Percentiles rank a stretch among this genome's conserved stretches.
These are phyloP conservation scores for Saccharomycopsis olivae DNA, from an alignment of 805 yeast species.

Conservation along the genomic window DNA sequence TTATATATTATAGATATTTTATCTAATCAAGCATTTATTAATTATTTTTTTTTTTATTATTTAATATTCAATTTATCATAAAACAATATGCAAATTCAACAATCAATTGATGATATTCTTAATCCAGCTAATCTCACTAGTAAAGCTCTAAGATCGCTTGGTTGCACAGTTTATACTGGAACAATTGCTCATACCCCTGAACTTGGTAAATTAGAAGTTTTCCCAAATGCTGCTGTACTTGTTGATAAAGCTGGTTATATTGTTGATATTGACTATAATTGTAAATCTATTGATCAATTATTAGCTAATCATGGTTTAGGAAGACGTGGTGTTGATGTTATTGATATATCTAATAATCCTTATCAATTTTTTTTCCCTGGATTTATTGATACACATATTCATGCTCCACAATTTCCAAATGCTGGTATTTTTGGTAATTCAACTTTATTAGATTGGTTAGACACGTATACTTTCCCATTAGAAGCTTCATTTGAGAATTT, in stretches of 20 bases:
- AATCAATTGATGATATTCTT: background rate
- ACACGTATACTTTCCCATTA: slow-evolving; percentile 78
- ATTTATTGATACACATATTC: slow-evolving; percentile 73
- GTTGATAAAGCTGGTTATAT: slow-evolving; percentile 41
- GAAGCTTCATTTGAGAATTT: slow-evolving; percentile 57
- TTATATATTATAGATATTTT: no score
- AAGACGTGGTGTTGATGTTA: slow-evolving; percentile 18
- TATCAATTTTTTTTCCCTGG: slow-evolving; percentile 69
- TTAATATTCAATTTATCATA: no score
- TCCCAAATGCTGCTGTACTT: slow-evolving; percentile 48
- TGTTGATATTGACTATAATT: slow-evolving; percentile 24
- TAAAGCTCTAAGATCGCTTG: slow-evolving; percentile 1
- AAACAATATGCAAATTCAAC: background rate
- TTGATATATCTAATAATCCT: slow-evolving; percentile 28
- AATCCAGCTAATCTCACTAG: background rate
- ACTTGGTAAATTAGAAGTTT: slow-evolving; percentile 45
- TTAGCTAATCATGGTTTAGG: background rate
- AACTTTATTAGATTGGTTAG: slow-evolving; percentile 83
- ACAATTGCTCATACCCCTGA: slow-evolving; percentile 65
- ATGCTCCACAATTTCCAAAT: slow-evolving; percentile 79
- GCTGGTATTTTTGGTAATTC: slow-evolving; percentile 75
- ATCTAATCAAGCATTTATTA: no score
- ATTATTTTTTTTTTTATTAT: no score
- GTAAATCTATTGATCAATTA: slow-evolving; percentile 6
- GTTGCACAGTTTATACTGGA: slow-evolving; percentile 47